phyloP scores from a whole-genome alignment of 2,329 filamentous ascomycete genomes.

The Apiospora koreana region DNA sequence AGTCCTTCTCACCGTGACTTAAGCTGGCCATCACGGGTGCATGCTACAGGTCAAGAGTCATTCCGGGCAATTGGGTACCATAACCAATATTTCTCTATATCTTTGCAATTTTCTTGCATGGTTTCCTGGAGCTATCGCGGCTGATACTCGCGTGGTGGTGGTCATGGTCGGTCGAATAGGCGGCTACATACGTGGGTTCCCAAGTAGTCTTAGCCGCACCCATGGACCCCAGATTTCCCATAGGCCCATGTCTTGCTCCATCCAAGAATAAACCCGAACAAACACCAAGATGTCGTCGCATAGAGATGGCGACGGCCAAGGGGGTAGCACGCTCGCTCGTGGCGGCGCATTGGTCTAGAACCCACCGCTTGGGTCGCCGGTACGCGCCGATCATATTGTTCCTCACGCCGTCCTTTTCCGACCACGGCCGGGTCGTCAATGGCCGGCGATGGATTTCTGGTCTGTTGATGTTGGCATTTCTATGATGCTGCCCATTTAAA shows the following conservation, averaged over 20 bases:
- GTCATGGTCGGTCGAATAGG: not conserved
- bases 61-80: not conserved
- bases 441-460: not conserved
- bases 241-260: constrained; percentile 8
- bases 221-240: not conserved
- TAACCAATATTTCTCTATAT: not conserved
- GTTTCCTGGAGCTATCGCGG: not conserved
- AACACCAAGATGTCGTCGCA: not conserved
- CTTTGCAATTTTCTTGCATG: not conserved
- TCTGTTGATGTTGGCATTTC: not conserved
- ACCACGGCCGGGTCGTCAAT: not conserved
- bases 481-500: constrained; percentile 4
- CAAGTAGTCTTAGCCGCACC: not conserved
- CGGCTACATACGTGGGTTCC: constrained; percentile 6
- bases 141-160: not conserved
- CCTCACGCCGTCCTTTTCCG: not conserved
- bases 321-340: not conserved
- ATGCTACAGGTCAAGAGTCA: not conserved
- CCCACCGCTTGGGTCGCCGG: not conserved
- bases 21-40: not conserved
- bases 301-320: not conserved
- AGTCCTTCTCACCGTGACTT: not conserved
- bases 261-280: not conserved
- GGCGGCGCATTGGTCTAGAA: not conserved
- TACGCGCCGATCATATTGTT: not conserved